Base-by-base conservation (phyloP, 768 basidiomycete genomes). In the Tulasnella sp. region DNA sequence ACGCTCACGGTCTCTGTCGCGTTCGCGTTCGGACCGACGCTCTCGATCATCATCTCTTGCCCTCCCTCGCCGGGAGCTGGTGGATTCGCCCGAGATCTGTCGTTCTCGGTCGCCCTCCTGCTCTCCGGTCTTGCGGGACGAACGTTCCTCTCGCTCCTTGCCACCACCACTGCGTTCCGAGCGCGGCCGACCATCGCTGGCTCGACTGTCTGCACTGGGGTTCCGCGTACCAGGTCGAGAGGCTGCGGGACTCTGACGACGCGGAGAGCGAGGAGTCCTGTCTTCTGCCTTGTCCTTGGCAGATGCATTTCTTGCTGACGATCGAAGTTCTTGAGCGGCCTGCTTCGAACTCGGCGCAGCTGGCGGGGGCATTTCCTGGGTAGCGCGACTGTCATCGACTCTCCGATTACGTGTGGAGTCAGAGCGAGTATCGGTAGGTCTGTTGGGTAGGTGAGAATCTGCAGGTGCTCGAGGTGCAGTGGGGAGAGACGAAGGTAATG, bases 331-430 rank as follows among this genome's bases (percentile, higher is more conserved):
- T 2, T 61, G 45, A 4, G 60, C 60, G 21, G 49, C 37, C 23
- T 31, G 14, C 19, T 61, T 61, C 14, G 59, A 60, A 17, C 60
- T 61, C n/a, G 60, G 60, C 3, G 60, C 60, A 2, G 21, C 27
- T 9, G 60, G 60, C 12, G 60, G 60, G 23, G 60, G 60, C 60
- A 61, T 61, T 14, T 21, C 39, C 32, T 59, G 45, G 8, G 34
- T 8, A 21, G 55, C 19, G 1, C 40, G 11, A n/a, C 25, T 15
- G 15, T 43, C 60, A 8, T 46, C 42, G 12, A 4, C 6, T n/a
- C 42, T 39, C 2, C 43, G 59, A 32, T 29, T 11, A 21, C 48
- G 25, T 6, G 40, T 43, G 27, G 49, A 49, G 4, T 57, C 49
- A 25, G 59, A 36, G 21, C 35, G 61, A 9, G 37, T 23, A 43